phyloP scores from a whole-genome alignment of 2,329 filamentous ascomycete species.

The Venturia nashicola region DNA sequence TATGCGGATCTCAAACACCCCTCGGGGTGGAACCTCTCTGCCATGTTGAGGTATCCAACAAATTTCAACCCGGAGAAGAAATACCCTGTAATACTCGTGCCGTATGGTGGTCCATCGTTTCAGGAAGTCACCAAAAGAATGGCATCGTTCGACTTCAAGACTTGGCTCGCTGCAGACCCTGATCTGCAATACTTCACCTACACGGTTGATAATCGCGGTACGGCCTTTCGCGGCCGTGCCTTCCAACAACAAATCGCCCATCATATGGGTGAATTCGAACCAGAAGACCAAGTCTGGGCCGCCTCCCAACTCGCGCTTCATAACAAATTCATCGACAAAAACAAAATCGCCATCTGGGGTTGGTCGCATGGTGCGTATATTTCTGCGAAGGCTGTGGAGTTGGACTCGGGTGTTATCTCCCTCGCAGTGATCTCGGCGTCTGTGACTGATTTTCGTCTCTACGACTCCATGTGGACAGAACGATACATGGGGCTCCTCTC shows the following conservation, averaged over 20 bases:
- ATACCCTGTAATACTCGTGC: slow-evolving; percentile 55
- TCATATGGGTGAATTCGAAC: slow-evolving; percentile 51
- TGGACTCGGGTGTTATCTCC: slow-evolving; percentile 47
- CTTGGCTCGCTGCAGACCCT: slow-evolving; percentile 54
- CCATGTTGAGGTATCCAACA: slow-evolving; percentile 52
- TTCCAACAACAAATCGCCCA: slow-evolving; percentile 47
- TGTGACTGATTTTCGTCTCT: slow-evolving; percentile 58
- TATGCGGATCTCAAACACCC: slow-evolving; percentile 52
- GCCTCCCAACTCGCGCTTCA: slow-evolving; percentile 41
- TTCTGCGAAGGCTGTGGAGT: slow-evolving; percentile 52
- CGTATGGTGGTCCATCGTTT: slow-evolving; percentile 55
- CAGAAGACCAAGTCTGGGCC: slow-evolving; percentile 56
- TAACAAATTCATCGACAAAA: slow-evolving; percentile 42
- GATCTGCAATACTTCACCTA: slow-evolving; percentile 57
- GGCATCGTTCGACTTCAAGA: slow-evolving; percentile 25
- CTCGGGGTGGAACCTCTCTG: slow-evolving; percentile 48
- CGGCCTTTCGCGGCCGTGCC: slow-evolving; percentile 49
- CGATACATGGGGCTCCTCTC: slow-evolving; percentile 56
- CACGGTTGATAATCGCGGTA: slow-evolving; percentile 57
- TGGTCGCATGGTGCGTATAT: slow-evolving; percentile 60
- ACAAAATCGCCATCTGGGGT: slow-evolving; percentile 54
- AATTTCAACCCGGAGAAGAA: slow-evolving; percentile 51
- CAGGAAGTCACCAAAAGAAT: slow-evolving; percentile 45
- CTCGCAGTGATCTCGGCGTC: slow-evolving; percentile 53
- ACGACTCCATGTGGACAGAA: slow-evolving; percentile 61